A percentile compares a stretch with the other conserved stretches of the same genome.
Evolutionary conservation across 2,329 filamentous ascomycete species (phyloP).

Genomic region (Ascocoryne sarcoides): DNA sequence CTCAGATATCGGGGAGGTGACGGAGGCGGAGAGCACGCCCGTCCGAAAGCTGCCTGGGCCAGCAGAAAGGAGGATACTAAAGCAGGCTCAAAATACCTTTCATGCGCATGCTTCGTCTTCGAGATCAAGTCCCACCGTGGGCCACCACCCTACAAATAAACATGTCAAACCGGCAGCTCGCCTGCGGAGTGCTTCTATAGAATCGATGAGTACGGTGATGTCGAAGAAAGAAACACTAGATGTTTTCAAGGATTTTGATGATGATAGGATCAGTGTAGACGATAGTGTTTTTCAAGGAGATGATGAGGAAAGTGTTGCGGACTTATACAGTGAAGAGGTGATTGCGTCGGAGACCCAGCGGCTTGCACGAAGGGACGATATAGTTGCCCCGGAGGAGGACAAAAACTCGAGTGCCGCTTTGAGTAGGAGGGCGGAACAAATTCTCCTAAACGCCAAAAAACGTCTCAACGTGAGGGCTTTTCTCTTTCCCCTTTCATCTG

Average conservation of each 20-base stretch:
- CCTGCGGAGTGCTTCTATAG: slow-evolving; percentile 46
- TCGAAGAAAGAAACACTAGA: slow-evolving; percentile 37
- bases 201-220: slow-evolving; percentile 53
- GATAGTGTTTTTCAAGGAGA: slow-evolving; percentile 60
- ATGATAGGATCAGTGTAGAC: slow-evolving; percentile 52
- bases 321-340: slow-evolving; percentile 27
- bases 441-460: slow-evolving; percentile 86
- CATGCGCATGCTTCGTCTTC: slow-evolving; percentile 21
- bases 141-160: slow-evolving; percentile 37
- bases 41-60: slow-evolving; percentile 29
- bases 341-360: slow-evolving; percentile 23
- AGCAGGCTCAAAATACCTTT: slow-evolving; percentile 12
- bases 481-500: not conserved
- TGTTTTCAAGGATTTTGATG: slow-evolving; percentile 54
- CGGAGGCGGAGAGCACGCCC: slow-evolving; percentile 41
- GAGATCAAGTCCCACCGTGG: slow-evolving; percentile 39
- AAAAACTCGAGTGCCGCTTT: slow-evolving; percentile 64
- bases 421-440: slow-evolving; percentile 78
- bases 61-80: slow-evolving; percentile 24
- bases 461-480: slow-evolving; percentile 63
- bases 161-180: slow-evolving; percentile 36
- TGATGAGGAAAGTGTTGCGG: slow-evolving; percentile 54
- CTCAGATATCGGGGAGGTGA: slow-evolving; percentile 54
- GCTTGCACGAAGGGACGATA: slow-evolving; percentile 18
- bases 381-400: slow-evolving; percentile 42